phyloP scores from a whole-genome alignment of 2,329 filamentous ascomycete species.

The Phialophora expanda region DNA sequence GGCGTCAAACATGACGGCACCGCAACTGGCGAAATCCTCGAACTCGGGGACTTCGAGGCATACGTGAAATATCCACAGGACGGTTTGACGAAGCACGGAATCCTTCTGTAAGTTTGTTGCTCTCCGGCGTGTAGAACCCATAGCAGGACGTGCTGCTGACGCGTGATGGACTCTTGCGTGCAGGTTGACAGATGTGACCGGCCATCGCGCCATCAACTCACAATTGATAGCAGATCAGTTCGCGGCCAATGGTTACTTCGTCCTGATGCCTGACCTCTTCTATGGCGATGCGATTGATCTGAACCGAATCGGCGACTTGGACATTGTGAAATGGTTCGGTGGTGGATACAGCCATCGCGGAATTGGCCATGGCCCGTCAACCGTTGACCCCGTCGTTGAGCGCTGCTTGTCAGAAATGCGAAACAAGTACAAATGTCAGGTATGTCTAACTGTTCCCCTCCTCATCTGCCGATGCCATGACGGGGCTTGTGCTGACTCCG shows the following conservation, averaged over 20 bases:
- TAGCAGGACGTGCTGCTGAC: background rate
- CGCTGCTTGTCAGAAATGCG: constrained; percentile 49
- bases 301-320: constrained; percentile 58
- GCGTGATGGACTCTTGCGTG: background rate
- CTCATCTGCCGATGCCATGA: background rate
- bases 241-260: constrained; percentile 71
- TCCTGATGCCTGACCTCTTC: constrained; percentile 73
- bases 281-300: constrained; percentile 66
- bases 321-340: constrained; percentile 33
- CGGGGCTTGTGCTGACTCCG: background rate
- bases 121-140: background rate
- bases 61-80: constrained; percentile 19
- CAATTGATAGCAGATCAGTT: constrained; percentile 74
- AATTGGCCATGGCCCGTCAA: constrained; percentile 46
- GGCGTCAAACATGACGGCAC: constrained; percentile 21
- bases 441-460: background rate
- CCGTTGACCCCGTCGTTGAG: constrained; percentile 60
- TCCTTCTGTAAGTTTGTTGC: constrained; percentile 7
- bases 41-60: constrained; percentile 5
- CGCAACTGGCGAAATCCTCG: constrained; percentile 1
- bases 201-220: constrained; percentile 61
- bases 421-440: constrained; percentile 17
- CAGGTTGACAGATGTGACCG: constrained; percentile 61
- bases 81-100: constrained; percentile 5
- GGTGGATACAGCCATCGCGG: constrained; percentile 22